Base-by-base conservation (phyloP, 148 eudicot species). In the Camellia lanceoleosa region DNA sequence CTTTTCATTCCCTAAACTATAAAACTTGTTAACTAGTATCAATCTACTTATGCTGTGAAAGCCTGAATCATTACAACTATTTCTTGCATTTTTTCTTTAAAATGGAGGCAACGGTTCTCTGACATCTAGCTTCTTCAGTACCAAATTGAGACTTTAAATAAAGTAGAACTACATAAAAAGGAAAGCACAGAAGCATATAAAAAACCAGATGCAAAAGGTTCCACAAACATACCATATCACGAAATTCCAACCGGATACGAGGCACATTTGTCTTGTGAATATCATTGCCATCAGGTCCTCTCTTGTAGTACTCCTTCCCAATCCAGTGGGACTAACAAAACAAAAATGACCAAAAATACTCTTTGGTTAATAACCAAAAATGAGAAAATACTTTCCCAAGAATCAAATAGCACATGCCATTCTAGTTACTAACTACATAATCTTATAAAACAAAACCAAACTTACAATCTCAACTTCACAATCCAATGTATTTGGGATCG, bases 241-340 rank as follows among this genome's bases (percentile, higher is more conserved):
- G 98, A 74, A 96, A 96, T 83, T 93, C 98, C 61, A 96, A 84
- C 44, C 98, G 91, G 82, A 96, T 96, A 76, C 89, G 98, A 80
- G 97, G 99, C 66, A 96, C 95, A 85, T 96, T 96, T 70, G 99
- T 96, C 94, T 80, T 93, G 88, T 89, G 98, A 82, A 96, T 96
- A 66, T 96, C 95, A 87, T 96, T 96, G 73, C 98, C 98, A 75
- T 89, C 94, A 41, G 99, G 97, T 77, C 95, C 97, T 85, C 90
- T 88, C 85, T 64, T 90, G 88, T 81, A 93, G 91, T 96, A 93
- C 82, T 89, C 92, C 81, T 88, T 87, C 58, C 99, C 99, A 61
- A 93, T 90, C 99, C 99, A 96, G 79, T 96, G 99, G 14, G 97
- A 86, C 99, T 93, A 80, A 60, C 23, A 77, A 61, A 51, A 78